A percentile compares a stretch with the other conserved stretches of the same genome.
Conservation (phyloP, 2,329 filamentous ascomycete genomes). For the Rhynchosporium graminicola region DNA sequence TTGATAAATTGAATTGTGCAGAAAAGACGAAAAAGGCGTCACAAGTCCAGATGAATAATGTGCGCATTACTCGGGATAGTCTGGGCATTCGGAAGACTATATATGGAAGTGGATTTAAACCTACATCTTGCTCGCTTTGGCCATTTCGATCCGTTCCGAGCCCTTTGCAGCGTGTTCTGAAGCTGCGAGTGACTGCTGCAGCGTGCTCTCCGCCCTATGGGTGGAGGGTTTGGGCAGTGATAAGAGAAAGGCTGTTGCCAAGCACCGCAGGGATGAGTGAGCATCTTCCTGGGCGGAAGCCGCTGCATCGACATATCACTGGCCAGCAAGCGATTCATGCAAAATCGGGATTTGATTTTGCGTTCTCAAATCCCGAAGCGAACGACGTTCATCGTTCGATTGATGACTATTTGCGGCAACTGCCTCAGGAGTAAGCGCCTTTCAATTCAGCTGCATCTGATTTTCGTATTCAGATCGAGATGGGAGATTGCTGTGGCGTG, state of each 20-base stretch:
- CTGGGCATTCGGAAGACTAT: slow-evolving; percentile 2
- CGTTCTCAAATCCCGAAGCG: slow-evolving; percentile 1
- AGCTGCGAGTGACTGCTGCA: slow-evolving; percentile 11
- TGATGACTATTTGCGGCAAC: background rate
- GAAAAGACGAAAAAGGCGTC: background rate
- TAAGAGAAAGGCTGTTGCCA: slow-evolving; percentile 15
- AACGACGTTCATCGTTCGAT: slow-evolving; percentile 1
- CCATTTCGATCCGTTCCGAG: slow-evolving; percentile 4
- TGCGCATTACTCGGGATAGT: background rate
- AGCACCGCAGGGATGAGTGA: slow-evolving; percentile 5
- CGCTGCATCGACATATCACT: background rate
- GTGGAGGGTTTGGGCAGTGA: slow-evolving; percentile 13
- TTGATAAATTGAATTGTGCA: background rate
- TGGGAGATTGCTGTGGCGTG: slow-evolving; percentile 2
- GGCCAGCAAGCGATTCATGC: background rate
- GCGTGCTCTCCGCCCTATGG: slow-evolving; percentile 6
- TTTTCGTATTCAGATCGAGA: background rate
- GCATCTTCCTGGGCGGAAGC: background rate
- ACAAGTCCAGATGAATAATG: background rate
- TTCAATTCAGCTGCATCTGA: background rate
- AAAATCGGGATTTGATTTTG: slow-evolving; percentile 6
- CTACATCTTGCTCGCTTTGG: slow-evolving; percentile 20
- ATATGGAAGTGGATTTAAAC: slow-evolving; percentile 8
- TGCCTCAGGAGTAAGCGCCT: background rate
- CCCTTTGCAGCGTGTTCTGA: slow-evolving; percentile 17